phyloP scores from a whole-genome alignment of 2,329 filamentous ascomycete genomes.

The Venturia aucupariae region DNA sequence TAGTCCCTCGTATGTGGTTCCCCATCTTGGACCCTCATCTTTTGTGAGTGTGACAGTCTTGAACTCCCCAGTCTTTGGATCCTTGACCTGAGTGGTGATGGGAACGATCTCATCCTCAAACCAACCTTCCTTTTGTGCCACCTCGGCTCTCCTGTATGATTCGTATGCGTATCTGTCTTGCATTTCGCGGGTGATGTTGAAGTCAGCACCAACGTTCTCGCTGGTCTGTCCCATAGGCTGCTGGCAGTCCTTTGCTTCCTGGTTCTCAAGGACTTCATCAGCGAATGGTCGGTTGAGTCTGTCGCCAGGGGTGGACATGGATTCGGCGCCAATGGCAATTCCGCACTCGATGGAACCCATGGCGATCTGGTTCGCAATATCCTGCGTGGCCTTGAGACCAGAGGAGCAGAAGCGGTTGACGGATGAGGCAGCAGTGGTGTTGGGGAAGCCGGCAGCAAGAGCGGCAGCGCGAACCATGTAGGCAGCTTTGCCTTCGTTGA shows the following conservation, averaged over 20 bases:
- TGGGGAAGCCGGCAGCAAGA: conserved; percentile 87
- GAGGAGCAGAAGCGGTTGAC: conserved; percentile 97
- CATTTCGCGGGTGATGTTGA: conserved; percentile 67
- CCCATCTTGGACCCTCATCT: conserved; percentile 85
- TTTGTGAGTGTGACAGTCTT: conserved; percentile 69
- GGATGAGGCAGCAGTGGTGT: conserved; percentile 71
- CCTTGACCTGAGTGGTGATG: conserved; percentile 73
- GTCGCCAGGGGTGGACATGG: conserved; percentile 71
- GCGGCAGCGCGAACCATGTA: conserved; percentile 86
- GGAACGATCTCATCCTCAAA: conserved; percentile 93
- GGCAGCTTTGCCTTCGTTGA: conserved; percentile 74
- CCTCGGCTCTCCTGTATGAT: conserved; percentile 79
- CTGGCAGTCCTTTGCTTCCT: conserved; percentile 78
- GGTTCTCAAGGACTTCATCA: conserved; percentile 61
- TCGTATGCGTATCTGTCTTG: conserved; percentile 84
- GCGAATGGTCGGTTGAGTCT: conserved; percentile 64
- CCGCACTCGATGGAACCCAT: conserved; percentile 77
- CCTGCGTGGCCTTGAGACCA: conserved; percentile 87
- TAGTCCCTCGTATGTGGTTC: conserved; percentile 76
- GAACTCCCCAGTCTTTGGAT: conserved; percentile 68
- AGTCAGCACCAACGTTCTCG: conserved; percentile 90
- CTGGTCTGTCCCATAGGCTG: conserved; percentile 97
- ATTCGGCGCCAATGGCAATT: conserved; percentile 79
- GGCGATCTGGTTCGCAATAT: conserved; percentile 82
- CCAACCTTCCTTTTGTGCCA: conserved; percentile 80